phyloP scores from a whole-genome alignment of 169 alveolate genomes.

The Toxoplasma gondii region DNA sequence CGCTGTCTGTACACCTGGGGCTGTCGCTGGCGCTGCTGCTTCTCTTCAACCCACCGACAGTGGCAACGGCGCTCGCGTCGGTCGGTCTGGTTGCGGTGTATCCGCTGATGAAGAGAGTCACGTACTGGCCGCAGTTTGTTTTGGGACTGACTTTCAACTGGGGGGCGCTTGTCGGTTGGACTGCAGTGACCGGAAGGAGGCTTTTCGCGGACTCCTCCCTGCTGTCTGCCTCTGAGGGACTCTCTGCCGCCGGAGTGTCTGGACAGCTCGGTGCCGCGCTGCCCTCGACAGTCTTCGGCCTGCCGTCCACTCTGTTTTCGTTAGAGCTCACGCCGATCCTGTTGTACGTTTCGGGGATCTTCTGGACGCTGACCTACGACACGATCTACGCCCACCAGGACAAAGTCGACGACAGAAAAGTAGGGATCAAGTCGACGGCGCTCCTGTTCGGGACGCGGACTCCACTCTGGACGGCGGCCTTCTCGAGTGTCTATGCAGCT shows the following conservation, averaged over 20 bases:
- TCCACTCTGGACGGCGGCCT: neutral
- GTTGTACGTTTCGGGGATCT: conserved; percentile 74
- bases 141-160: conserved; percentile 92
- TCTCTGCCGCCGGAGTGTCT: no score
- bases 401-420: conserved; percentile 83
- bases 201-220: neutral
- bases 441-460: conserved; percentile 50
- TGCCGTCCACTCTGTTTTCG: neutral
- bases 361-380: conserved; percentile 94
- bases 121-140: conserved; percentile 89
- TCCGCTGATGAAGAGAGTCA: conserved; percentile 91
- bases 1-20: conserved; percentile 65
- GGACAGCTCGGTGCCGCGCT: no score
- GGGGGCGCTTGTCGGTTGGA: conserved; percentile 85
- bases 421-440: conserved; percentile 92
- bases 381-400: conserved; percentile 96
- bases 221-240: neutral
- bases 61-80: conserved; percentile 74
- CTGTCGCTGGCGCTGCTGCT: conserved; percentile 65
- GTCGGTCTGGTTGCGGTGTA: conserved; percentile 84
- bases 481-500: conserved; percentile 36
- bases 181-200: conserved; percentile 24
- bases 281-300: no score
- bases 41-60: conserved; percentile 67
- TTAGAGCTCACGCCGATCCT: conserved; percentile 64